These are phyloP conservation scores for Dactylorhiza incarnata DNA, from an alignment of 106 monocot species.

Conservation along the genomic window DNA sequence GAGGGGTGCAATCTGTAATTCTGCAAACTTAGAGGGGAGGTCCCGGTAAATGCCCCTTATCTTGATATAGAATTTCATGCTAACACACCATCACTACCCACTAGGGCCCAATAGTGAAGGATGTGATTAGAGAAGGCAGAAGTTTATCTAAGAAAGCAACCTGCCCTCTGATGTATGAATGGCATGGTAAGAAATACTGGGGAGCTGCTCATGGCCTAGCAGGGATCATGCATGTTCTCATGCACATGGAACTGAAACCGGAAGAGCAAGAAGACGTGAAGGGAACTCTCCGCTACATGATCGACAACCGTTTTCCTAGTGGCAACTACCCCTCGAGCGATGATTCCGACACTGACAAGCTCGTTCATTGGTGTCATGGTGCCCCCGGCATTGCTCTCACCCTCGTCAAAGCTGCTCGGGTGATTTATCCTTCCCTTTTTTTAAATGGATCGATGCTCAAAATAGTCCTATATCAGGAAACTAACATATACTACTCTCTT, in stretches of 20 bases:
- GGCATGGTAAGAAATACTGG: conserved; percentile 86
- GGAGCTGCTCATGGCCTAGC: conserved; percentile 93
- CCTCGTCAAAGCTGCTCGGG: conserved; percentile 62
- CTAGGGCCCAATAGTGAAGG: conserved; percentile 30
- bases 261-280: conserved; percentile 66
- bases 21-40: too few relatives aligned
- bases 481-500: too few relatives aligned
- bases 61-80: not conserved
- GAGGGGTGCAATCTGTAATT: too few relatives aligned
- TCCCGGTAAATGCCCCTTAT: too few relatives aligned
- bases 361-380: conserved; percentile 98
- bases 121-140: conserved; percentile 60
- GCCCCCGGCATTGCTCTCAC: conserved; percentile 88
- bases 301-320: conserved; percentile 55
- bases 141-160: conserved; percentile 31
- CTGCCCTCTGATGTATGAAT: conserved; percentile 87
- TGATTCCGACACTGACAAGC: conserved; percentile 40
- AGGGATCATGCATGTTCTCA: conserved; percentile 91
- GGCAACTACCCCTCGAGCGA: conserved; percentile 90
- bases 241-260: conserved; percentile 50
- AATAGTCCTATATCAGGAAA: too few relatives aligned
- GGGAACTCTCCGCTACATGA: conserved; percentile 62
- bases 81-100: not conserved
- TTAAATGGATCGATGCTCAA: too few relatives aligned
- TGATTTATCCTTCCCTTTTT: not conserved